These are phyloP conservation scores for Rhynchosporium secalis DNA, from an alignment of 2,329 filamentous ascomycete species.

Conservation along the genomic window DNA sequence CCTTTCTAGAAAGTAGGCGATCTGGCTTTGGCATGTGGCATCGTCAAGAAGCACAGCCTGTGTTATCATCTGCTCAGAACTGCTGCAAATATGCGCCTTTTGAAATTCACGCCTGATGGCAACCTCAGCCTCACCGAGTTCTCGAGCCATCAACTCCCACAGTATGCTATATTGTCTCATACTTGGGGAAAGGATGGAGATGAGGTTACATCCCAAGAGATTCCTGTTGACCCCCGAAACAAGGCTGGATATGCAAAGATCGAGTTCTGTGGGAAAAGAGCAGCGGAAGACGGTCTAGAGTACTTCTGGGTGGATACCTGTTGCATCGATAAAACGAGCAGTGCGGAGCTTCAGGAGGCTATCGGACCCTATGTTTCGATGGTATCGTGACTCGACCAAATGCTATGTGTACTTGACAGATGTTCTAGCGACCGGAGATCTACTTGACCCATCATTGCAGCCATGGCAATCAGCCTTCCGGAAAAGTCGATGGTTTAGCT, in stretches of 20 bases:
- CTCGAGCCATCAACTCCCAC: not conserved
- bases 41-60: not conserved
- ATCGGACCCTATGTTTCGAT: conserved; percentile 32
- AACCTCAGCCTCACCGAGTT: conserved; percentile 8
- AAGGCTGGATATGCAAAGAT: conserved; percentile 23
- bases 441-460: conserved; percentile 6
- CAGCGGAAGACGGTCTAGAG: not conserved
- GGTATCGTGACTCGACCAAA: conserved; percentile 23
- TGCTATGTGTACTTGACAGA: conserved; percentile 27
- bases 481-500: conserved; percentile 30
- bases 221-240: conserved; percentile 5
- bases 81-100: not conserved
- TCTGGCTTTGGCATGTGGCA: too few relatives aligned
- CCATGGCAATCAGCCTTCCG: conserved; percentile 23
- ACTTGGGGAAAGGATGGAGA: conserved; percentile 14
- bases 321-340: too few relatives aligned
- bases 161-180: conserved; percentile 12
- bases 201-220: conserved; percentile 23
- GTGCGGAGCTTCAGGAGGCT: conserved; percentile 14
- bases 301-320: not conserved
- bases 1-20: too few relatives aligned
- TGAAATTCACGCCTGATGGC: not conserved
- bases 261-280: not conserved
- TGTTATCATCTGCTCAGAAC: conserved; percentile 8
- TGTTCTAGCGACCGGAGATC: conserved; percentile 2